Base-by-base conservation (phyloP, 2,329 filamentous ascomycete genomes). In the Eurotiales sp. region DNA sequence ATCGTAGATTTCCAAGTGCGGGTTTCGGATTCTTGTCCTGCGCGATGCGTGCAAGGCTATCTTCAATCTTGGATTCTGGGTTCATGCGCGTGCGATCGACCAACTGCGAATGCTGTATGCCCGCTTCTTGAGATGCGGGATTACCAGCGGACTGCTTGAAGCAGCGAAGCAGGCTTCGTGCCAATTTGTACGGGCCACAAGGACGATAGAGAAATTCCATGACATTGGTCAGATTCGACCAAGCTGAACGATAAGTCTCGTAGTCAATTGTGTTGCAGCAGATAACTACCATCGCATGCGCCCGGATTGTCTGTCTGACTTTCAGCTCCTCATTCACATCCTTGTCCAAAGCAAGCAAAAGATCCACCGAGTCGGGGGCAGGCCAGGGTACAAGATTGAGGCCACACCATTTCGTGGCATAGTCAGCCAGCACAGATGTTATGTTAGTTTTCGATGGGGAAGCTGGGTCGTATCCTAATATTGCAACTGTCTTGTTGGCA, bases 161-260 rank as follows among this genome's bases (percentile, higher is more conserved):
- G 36, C 64, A 66, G 45, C 59, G 64, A 25, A 64, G 53, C 12
- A 72, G 58, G 23, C 64, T 66, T 29, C 65, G 69, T 3, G 69
- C 69, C 41, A 73, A 55, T 42, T 72, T 73, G 47, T 72, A 68
- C 7, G 70, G 69, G 1, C 70, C 71, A 45, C 66, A 71, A 3
- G 71, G 71, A 15, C 67, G 67, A 15, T 65, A 64, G 23, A 72
- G 65, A 21, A 72, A 66, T 45, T 72, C 65, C 8, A 72, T 64
- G 3, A 64, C 61, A 14, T 61, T 53, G 2, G 68, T 64, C 30
- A 70, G 54, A 6, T 61, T 55, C 2, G 61, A 36, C 61, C 66
- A 67, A 42, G 64, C 53, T 8, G 61, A 55, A 27, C 59, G 55
- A 15, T 64, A 58, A 4, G 58, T 55, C 23, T 56, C 62, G 40